Conservation (phyloP, 2,329 filamentous ascomycete species). For the Aspergillaceae sp. region DNA sequence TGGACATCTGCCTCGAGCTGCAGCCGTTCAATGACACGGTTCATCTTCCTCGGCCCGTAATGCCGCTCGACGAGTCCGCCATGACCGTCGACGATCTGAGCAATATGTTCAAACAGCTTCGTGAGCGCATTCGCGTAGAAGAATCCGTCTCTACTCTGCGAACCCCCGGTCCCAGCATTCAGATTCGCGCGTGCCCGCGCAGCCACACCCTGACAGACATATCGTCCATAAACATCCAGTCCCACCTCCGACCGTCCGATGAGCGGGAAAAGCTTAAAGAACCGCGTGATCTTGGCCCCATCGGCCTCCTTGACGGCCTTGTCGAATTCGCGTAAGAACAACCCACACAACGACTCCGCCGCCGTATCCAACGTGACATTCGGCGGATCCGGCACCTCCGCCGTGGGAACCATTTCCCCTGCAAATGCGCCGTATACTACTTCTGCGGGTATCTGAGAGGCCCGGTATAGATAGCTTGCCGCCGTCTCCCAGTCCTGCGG, state of each 20-base stretch:
- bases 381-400: conserved; percentile 88
- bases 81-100: conserved; percentile 89
- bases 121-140: conserved; percentile 90
- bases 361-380: conserved; percentile 78
- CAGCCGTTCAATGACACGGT: conserved; percentile 80
- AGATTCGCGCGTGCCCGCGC: conserved; percentile 71
- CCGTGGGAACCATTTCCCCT: conserved; percentile 83
- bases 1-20: conserved; percentile 95
- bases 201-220: conserved; percentile 92
- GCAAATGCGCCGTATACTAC: conserved; percentile 82
- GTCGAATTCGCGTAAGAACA: conserved; percentile 93
- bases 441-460: conserved; percentile 67
- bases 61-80: conserved; percentile 85
- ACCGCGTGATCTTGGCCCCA: conserved; percentile 79
- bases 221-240: conserved; percentile 87
- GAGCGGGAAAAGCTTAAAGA: conserved; percentile 95
- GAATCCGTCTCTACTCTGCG: conserved; percentile 63
- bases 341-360: conserved; percentile 75
- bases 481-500: conserved; percentile 98
- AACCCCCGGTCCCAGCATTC: conserved; percentile 55
- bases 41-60: conserved; percentile 89
- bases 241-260: conserved; percentile 85
- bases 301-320: conserved; percentile 82
- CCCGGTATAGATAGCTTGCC: conserved; percentile 77
- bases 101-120: conserved; percentile 93